Conservation (phyloP, 192 early-diverging fungal species). For the Piromyces finnis region DNA sequence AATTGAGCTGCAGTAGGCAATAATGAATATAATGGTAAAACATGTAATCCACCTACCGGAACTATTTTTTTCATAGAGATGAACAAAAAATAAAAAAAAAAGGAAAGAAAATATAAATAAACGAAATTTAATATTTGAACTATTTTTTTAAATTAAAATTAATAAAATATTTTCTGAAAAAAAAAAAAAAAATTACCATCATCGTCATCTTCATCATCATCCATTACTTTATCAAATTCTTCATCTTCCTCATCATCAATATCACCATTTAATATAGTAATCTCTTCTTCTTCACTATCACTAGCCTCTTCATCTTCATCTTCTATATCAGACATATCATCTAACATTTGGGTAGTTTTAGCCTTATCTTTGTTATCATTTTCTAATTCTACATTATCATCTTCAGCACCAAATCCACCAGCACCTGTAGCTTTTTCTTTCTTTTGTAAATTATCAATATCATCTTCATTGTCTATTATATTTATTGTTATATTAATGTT, state of each 20-base stretch:
- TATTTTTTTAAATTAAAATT: too few species aligned
- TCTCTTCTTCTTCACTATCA: conserved; percentile 16
- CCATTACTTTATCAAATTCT: conserved; percentile 34
- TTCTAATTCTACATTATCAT: conserved; percentile 30
- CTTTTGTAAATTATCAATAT: conserved; percentile 1
- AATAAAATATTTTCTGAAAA: too few species aligned
- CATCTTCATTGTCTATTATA: conserved; percentile 3
- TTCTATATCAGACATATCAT: conserved; percentile 16
- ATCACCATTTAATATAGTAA: conserved; percentile 20
- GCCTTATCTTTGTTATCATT: conserved; percentile 41
- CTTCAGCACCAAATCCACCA: conserved; percentile 15
- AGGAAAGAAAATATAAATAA: too few species aligned
- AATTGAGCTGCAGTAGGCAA: conserved; percentile 81
- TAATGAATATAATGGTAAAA: conserved; percentile 93
- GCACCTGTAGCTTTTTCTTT: conserved; percentile 6
- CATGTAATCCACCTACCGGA: conserved; percentile 48
- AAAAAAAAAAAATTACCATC: conserved; percentile 2
- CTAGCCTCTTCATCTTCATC: conserved; percentile 20
- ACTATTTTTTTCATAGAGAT: conserved; percentile 4
- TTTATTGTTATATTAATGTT: too few species aligned
- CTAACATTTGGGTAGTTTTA: conserved; percentile 3
- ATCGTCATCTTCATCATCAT: conserved; percentile 36
- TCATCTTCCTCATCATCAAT: conserved; percentile 36
- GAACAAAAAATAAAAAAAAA: not conserved
- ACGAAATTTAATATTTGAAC: too few species aligned